A percentile compares a stretch with the other conserved stretches of the same genome.
Conservation (phyloP, 106 monocot species). For the Amphibolis antarctica region DNA sequence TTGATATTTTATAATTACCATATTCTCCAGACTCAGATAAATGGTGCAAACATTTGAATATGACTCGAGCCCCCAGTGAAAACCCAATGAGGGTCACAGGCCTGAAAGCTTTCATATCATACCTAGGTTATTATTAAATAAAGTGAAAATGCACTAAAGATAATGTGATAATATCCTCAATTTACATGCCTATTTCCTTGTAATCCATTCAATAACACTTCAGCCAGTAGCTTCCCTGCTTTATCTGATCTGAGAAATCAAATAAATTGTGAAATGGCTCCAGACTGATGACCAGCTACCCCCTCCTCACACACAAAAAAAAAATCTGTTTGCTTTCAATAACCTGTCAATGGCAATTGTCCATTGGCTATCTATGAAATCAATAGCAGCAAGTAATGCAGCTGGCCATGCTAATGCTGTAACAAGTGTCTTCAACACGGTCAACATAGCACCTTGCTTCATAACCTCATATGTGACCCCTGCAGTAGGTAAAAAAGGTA, state of each 20-base stretch:
- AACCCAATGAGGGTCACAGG: slow-evolving; percentile 94
- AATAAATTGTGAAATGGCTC: slow-evolving; percentile 3
- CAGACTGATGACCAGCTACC: too few species aligned
- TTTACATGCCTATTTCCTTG: slow-evolving; percentile 78
- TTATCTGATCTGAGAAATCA: slow-evolving; percentile 68
- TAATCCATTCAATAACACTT: slow-evolving; percentile 76
- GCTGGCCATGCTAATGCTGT: slow-evolving; percentile 89
- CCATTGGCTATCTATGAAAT: slow-evolving; percentile 98
- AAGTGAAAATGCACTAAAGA: not conserved
- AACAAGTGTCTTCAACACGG: slow-evolving; percentile 66
- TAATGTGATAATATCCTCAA: not conserved
- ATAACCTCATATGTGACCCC: slow-evolving; percentile 64
- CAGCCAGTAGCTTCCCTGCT: slow-evolving; percentile 91
- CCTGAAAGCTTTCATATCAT: slow-evolving; percentile 32
- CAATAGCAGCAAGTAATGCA: slow-evolving; percentile 65
- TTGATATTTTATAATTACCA: slow-evolving; percentile 31
- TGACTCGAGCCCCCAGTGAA: slow-evolving; percentile 87
- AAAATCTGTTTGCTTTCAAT: not conserved
- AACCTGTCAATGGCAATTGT: slow-evolving; percentile 93
- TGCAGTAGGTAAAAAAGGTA: slow-evolving; percentile 14
- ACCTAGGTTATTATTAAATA: slow-evolving; percentile 5
- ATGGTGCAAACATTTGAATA: slow-evolving; percentile 81
- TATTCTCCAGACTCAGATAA: slow-evolving; percentile 70
- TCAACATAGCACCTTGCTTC: slow-evolving; percentile 97
- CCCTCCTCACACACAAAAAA: too few species aligned